These are phyloP conservation scores for Solanum arcanum DNA, from an alignment of 257 asterid species.

Conservation along the genomic window DNA sequence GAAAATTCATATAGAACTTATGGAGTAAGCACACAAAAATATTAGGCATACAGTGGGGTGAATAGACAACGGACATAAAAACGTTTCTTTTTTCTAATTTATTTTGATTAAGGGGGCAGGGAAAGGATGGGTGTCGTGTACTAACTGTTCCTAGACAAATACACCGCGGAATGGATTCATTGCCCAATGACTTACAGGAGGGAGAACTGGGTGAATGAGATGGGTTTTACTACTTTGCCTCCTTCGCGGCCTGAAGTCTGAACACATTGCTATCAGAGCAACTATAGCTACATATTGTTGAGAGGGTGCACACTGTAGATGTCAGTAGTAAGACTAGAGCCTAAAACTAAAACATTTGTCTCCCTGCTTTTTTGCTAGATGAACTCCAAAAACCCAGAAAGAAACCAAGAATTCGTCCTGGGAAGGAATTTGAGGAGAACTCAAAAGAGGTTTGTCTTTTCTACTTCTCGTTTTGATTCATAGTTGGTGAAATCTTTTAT, in stretches of 20 bases:
- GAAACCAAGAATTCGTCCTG: conserved; percentile 64
- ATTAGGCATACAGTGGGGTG: background rate
- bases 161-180: background rate
- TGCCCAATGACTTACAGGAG: background rate
- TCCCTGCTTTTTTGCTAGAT: conserved; percentile 17
- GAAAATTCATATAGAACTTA: background rate
- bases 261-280: background rate
- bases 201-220: background rate
- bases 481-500: background rate
- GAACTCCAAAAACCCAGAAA: conserved; percentile 47
- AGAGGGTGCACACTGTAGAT: background rate
- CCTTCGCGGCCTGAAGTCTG: background rate
- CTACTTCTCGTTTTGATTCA: background rate
- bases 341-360: background rate
- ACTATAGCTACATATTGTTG: background rate
- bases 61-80: background rate
- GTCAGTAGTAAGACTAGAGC: background rate
- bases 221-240: background rate
- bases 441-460: conserved; percentile 41
- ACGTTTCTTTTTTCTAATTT: background rate
- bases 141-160: background rate
- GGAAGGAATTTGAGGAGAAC: conserved; percentile 51
- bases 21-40: background rate
- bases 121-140: background rate
- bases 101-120: background rate